Evolutionary conservation across 164 flowering plant genomes (phyloP), one percentile per base, ranked within the genome.

Genomic region (Vitis riparia): DNA sequence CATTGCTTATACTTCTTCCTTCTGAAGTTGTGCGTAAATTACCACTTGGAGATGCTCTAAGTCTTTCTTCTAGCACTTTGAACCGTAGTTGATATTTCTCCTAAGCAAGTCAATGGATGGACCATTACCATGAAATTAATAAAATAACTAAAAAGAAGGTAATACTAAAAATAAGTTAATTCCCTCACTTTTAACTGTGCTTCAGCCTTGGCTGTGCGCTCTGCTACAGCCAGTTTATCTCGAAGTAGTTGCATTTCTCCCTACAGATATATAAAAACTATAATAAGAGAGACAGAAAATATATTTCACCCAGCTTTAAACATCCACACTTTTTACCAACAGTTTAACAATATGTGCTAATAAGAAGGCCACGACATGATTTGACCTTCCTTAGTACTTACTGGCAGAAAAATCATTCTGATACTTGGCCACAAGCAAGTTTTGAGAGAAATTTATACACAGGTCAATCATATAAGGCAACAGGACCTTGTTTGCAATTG

Each of bases 211-310:
- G 94, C 88, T 30, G 94, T 72, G 7, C 94, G 89, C 71, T 90
- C 92, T 12, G 84, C 84, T 52, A 86, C 73, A 10, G 91, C 83
- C 51, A 90, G 74, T 71, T 90, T 90, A 51, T 90, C 92, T 23
- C 87, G 85, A 61, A 90, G 87, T 56, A 85, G 91, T 63, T 88
- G 91, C 88, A 90, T 88, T 73, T 90, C 94, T 69, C 92, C 94
- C 94, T 89, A 61, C 30, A 71, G 14, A 65, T 13, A 73, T 12
- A 15, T 23, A 52, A 44, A 44, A 47, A 6, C 44, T 37, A 37
- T 37, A 37, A 37, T 37, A 37, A n/a, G 44, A 37, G 44, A 37
- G 44, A 32, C 52, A 52, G 27, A 23, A 23, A 23, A 5, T 9
- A 55, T 17, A 67, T 29, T 37, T 32, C 12, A 53, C 16, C 23